Conservation (phyloP, 1,284 basidiomycete species). For the Moesziomyces sp. region DNA sequence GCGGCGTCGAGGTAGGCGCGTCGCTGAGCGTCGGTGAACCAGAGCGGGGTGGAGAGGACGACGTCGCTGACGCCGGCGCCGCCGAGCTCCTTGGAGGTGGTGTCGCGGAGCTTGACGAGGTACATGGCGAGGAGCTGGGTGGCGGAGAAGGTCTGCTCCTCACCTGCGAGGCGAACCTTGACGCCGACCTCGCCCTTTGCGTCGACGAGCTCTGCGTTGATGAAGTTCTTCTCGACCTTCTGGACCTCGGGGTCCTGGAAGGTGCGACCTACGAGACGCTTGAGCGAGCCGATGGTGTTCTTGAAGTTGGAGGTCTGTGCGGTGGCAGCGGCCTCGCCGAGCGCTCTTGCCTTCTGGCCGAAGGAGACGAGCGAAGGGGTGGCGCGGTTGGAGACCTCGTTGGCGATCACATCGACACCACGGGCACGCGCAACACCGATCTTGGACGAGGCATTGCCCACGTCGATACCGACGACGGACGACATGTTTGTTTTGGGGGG, state of each 20-base stretch:
- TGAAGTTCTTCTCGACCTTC: slow-evolving; percentile 64
- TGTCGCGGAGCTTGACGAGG: slow-evolving; percentile 66
- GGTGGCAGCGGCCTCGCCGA: slow-evolving; percentile 66
- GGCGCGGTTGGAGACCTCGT: slow-evolving; percentile 66
- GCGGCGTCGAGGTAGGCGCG: slow-evolving; percentile 66
- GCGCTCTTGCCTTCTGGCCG: slow-evolving; percentile 64
- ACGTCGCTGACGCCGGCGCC: slow-evolving; percentile 65
- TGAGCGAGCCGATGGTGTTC: slow-evolving; percentile 67
- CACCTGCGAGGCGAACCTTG: slow-evolving; percentile 64
- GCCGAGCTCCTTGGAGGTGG: slow-evolving; percentile 62
- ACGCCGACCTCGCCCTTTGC: slow-evolving; percentile 66
- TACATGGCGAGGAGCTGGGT: slow-evolving; percentile 68
- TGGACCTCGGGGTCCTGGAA: slow-evolving; percentile 63
- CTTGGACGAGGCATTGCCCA: slow-evolving; percentile 64
- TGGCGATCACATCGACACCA: slow-evolving; percentile 65
- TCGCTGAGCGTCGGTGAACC: slow-evolving; percentile 66
- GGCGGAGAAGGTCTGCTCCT: slow-evolving; percentile 65
- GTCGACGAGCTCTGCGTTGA: slow-evolving; percentile 66
- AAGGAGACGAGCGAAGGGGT: slow-evolving; percentile 67
- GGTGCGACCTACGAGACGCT: slow-evolving; percentile 64
- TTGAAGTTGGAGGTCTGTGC: slow-evolving; percentile 68
- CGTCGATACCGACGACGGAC: slow-evolving; percentile 66
- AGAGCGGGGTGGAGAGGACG: slow-evolving; percentile 65
- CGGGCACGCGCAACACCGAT: slow-evolving; percentile 66
- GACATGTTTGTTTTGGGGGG: slow-evolving; percentile 40